Conservation (phyloP, 2,329 filamentous ascomycete species). For the Fusarium cicatricum region DNA sequence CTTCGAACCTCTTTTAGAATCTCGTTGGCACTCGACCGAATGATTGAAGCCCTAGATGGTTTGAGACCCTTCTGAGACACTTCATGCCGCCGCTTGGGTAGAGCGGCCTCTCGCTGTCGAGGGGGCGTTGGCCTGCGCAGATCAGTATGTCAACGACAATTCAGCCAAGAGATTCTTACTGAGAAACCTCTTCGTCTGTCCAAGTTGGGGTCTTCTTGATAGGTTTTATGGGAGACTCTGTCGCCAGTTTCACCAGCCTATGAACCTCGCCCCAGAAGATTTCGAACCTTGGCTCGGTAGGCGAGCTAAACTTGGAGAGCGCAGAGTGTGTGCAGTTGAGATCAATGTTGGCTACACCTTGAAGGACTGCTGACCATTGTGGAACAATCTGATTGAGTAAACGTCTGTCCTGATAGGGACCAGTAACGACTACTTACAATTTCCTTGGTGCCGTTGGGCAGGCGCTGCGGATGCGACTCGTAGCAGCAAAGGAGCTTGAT, state of each 20-base stretch:
- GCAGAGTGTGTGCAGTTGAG: conserved; percentile 34
- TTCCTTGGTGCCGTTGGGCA: conserved; percentile 27
- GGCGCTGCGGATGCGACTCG: conserved; percentile 29
- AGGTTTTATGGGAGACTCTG: conserved; percentile 6
- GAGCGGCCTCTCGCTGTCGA: not conserved
- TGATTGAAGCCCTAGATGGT: conserved; percentile 16
- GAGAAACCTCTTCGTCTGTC: conserved; percentile 20
- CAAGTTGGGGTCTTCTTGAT: conserved; percentile 23
- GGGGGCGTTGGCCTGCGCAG: not conserved
- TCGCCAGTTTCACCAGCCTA: conserved; percentile 25
- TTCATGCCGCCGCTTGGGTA: conserved; percentile 14
- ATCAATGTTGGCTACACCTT: conserved; percentile 32
- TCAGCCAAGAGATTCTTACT: not conserved
- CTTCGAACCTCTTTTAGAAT: conserved; percentile 21
- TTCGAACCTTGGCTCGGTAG: conserved; percentile 27
- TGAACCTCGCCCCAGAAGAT: conserved; percentile 34
- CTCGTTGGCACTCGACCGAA: conserved; percentile 24
- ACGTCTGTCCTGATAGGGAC: too few species aligned
- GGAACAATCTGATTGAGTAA: conserved; percentile 26
- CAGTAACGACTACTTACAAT: conserved; percentile 7
- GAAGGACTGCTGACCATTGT: conserved; percentile 33
- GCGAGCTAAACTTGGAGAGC: conserved; percentile 28
- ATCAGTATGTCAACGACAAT: not conserved
- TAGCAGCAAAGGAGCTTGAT: conserved; percentile 36
- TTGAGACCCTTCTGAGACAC: conserved; percentile 1